Conservation (phyloP, 345 rosid species). For the Salix arbutifolia region DNA sequence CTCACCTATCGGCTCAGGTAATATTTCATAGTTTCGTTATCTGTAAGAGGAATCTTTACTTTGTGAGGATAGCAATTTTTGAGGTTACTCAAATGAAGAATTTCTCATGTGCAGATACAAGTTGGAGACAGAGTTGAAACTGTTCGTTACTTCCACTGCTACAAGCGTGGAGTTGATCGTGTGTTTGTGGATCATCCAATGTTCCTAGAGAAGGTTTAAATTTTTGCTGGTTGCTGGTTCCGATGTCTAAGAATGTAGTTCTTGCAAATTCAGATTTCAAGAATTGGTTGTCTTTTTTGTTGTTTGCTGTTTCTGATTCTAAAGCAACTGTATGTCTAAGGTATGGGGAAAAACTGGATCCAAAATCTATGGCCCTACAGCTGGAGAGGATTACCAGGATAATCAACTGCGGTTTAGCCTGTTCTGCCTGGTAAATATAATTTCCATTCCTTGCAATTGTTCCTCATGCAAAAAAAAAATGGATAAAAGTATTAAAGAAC, state of each 20-base stretch:
- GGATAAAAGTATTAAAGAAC: too few relatives aligned
- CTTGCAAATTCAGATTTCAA: not conserved
- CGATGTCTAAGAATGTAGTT: not conserved
- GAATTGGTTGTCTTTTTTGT: not conserved
- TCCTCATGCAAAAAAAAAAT: too few relatives aligned
- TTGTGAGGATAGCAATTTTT: not conserved
- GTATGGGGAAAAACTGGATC: conserved; percentile 90
- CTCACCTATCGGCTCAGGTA: conserved; percentile 50
- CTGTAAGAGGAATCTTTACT: not conserved
- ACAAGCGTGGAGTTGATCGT: conserved; percentile 88
- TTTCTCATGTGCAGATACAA: conserved; percentile 36
- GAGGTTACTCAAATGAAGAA: not conserved
- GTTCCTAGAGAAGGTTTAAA: conserved; percentile 75
- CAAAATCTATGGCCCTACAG: conserved; percentile 74
- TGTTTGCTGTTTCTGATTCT: conserved; percentile 7
- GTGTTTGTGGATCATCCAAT: conserved; percentile 84
- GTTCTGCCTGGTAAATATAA: conserved; percentile 62
- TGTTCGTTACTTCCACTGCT: conserved; percentile 85
- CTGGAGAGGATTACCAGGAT: conserved; percentile 77
- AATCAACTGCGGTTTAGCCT: conserved; percentile 84
- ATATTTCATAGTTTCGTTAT: not conserved
- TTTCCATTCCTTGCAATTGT: not conserved
- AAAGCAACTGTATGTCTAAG: conserved; percentile 28
- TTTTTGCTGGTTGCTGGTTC: not conserved
- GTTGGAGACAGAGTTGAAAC: conserved; percentile 56